Evolutionary conservation across 2,329 filamentous ascomycete species (phyloP), one percentile per base, ranked within the genome.

Genomic region (Trichoderma citrinoviride): DNA sequence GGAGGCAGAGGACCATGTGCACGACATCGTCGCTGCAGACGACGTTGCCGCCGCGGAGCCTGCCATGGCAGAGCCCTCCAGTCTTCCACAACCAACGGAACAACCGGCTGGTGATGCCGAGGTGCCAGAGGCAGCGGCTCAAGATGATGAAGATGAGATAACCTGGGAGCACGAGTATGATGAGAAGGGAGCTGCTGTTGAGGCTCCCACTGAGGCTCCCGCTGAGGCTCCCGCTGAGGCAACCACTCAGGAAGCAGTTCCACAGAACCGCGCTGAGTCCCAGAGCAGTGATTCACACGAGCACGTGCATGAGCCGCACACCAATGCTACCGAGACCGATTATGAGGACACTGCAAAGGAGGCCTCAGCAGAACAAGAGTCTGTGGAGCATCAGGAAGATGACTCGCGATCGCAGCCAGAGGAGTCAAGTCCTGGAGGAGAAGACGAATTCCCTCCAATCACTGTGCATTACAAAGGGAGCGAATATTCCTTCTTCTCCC

Each of bases 381-480:
- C 66, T 50, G 67, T 66, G 21, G 58, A 56, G 7, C 33, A 57
- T 29, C 62, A 65, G 14, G 62, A 65, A 33, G 64, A 65, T 14
- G 66, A 67, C 12, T 63, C 50, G 21, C 43, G 23, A 43, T 61
- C 46, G 40, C 56, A 64, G 49, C 46, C 27, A 49, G 52, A 55
- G 21, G 40, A 57, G 29, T 43, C 63, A 7, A 58, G 58, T n/a
- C 12, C 62, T 0, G 65, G 68, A 15, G 37, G 68, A 15, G 40
- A 61, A 17, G 66, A 70, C 7, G 70, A 72, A 1, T 77, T 70
- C 62, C 79, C 74, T 15, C 71, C 69, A 68, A 81, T 78, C 46
- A 78, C 75, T 10, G 79, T 81, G 57, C 75, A 77, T 53, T 81
- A 81, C 65, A 79, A 77, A 61, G 79, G 77, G 41, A 76, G 80